These are phyloP conservation scores for Allantophomopsis cytisporea DNA, from an alignment of 2,329 filamentous ascomycete genomes.

Conservation along the genomic window DNA sequence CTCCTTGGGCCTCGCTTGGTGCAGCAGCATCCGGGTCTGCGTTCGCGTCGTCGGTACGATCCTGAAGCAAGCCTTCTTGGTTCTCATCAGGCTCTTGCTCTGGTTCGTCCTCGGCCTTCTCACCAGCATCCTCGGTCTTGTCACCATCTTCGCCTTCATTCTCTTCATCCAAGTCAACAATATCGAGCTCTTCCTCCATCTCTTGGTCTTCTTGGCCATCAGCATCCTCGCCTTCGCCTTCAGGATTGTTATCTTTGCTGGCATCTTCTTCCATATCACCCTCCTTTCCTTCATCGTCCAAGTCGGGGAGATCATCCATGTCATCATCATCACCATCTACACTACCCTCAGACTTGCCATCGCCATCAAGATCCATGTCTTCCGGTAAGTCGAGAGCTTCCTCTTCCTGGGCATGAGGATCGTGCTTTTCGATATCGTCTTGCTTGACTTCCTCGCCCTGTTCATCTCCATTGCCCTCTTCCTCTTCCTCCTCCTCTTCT, in stretches of 20 bases:
- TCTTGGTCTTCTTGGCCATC: conserved; percentile 25
- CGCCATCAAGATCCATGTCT: conserved; percentile 55
- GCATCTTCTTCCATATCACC: conserved; percentile 32
- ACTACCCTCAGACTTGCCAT: conserved; percentile 11
- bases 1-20: conserved; percentile 48
- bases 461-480: conserved; percentile 48
- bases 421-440: conserved; percentile 47
- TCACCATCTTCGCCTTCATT: conserved; percentile 17
- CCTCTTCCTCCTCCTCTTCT: conserved; percentile 25
- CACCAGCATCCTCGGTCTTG: conserved; percentile 36
- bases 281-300: conserved; percentile 23
- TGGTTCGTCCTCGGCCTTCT: conserved; percentile 29
- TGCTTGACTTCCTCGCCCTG: conserved; percentile 39
- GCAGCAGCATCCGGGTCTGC: conserved; percentile 47
- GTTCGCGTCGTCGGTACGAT: conserved; percentile 30
- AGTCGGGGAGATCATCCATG: conserved; percentile 42
- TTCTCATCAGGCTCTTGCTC: conserved; percentile 39
- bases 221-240: conserved; percentile 19
- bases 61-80: conserved; percentile 21
- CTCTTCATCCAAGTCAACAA: conserved; percentile 17
- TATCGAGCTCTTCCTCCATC: conserved; percentile 17
- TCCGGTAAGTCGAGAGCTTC: conserved; percentile 57
- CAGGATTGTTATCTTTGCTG: conserved; percentile 11
- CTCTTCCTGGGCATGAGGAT: conserved; percentile 53
- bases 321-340: conserved; percentile 27